Conservation (phyloP, 768 basidiomycete genomes). For the Myochromella boudieri region DNA sequence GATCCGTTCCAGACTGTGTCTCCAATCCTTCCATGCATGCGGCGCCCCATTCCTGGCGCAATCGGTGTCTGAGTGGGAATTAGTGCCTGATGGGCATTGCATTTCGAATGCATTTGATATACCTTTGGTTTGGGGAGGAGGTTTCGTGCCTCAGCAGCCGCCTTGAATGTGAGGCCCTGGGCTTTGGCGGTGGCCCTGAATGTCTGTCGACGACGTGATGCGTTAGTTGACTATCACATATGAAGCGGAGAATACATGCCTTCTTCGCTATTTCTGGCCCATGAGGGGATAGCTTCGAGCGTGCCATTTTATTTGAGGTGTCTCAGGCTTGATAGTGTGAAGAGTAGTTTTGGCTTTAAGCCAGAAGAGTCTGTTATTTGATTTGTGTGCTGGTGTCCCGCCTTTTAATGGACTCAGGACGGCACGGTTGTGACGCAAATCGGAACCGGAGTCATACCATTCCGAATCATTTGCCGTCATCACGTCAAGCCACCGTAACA, state of each 20-base stretch:
- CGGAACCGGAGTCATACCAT: too few species aligned
- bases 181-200: slow-evolving; percentile 10
- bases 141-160: slow-evolving; percentile 2
- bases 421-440: too few species aligned
- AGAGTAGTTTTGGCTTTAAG: too few species aligned
- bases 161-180: slow-evolving; percentile 9
- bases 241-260: not conserved
- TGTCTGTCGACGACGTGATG: not conserved
- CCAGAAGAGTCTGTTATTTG: too few species aligned
- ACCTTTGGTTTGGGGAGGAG: slow-evolving; percentile 9
- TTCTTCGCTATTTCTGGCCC: slow-evolving; percentile 9
- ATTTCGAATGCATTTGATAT: not conserved
- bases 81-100: not conserved
- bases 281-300: not conserved
- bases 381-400: too few species aligned
- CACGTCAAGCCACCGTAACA: too few species aligned
- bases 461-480: too few species aligned
- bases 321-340: too few species aligned
- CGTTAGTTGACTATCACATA: not conserved
- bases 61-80: not conserved
- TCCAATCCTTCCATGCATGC: slow-evolving; percentile 3
- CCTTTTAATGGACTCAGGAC: too few species aligned
- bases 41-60: slow-evolving; percentile 10
- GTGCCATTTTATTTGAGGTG: slow-evolving; percentile 4
- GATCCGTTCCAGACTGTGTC: slow-evolving; percentile 11